These are phyloP conservation scores for Carallia brachiata DNA, from an alignment of 345 rosid species.

Conservation along the genomic window DNA sequence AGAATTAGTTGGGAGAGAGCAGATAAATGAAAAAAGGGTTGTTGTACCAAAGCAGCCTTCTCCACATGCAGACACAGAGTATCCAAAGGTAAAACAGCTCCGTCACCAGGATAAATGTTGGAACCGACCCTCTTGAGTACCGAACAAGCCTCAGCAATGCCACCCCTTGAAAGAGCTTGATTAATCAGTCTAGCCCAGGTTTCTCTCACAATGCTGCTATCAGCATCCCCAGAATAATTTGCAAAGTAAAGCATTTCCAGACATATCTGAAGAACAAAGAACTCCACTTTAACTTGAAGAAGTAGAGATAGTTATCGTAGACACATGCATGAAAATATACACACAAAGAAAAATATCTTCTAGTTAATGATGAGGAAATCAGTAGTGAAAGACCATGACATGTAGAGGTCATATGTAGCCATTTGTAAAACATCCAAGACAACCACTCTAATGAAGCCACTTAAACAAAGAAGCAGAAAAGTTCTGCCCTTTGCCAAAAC, in stretches of 20 bases:
- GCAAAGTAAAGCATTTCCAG: constrained; percentile 94
- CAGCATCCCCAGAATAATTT: constrained; percentile 88
- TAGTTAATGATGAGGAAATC: too few species aligned
- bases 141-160: constrained; percentile 93
- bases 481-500: too few species aligned
- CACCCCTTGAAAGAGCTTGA: constrained; percentile 87
- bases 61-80: constrained; percentile 91
- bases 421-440: too few species aligned
- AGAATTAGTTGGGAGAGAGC: constrained; percentile 1
- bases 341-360: neutral
- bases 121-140: constrained; percentile 90
- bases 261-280: constrained; percentile 53
- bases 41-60: constrained; percentile 81
- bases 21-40: constrained; percentile 1
- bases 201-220: constrained; percentile 85
- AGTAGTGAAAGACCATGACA: too few species aligned
- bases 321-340: neutral
- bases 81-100: constrained; percentile 80
- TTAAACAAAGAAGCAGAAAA: too few species aligned
- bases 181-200: constrained; percentile 94
- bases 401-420: too few species aligned
- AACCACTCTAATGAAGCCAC: too few species aligned
- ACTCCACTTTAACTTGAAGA: neutral
- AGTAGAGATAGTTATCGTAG: neutral
- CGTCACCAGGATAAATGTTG: constrained; percentile 86